Evolutionary conservation across 345 rosid species (phyloP), one percentile per base, ranked within the genome.

Genomic region (Acer yangbiense): DNA sequence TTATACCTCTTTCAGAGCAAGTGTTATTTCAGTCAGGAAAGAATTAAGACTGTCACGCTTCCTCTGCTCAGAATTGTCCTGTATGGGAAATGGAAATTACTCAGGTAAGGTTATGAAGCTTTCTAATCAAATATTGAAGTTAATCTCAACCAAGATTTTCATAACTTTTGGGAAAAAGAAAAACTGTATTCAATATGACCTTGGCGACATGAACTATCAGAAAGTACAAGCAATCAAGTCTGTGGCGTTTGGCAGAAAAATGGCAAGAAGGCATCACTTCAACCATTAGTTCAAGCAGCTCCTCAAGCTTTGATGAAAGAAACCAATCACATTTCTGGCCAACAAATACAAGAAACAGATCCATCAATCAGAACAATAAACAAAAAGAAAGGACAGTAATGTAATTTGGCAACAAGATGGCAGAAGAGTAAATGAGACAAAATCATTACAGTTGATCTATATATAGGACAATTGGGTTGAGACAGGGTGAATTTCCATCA

Each of bases 1-100:
- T 73, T n/a, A 32, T 89, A 96, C 99, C 97, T 96, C 99, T 87
- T 96, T 94, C 77, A 96, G 69, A 68, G 99, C 90, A 80, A 96
- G 92, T 79, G 91, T 85, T 80, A 96, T 91, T 79, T 96, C 99
- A 6, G 95, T 91, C 57, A 96, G 90, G 81, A 96, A 92, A 65
- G 97, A 86, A 80, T 89, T 78, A 81, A 96, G 80, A 68, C 86
- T 82, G 50, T 79, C 89, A 81, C 68, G 77, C 72, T 83, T 79
- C 80, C 83, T 82, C 80, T 78, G 88, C 86, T 91, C 91, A 55
- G 92, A 82, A 83, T 83, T 85, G 81, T 80, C 89, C 97, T 96
- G 93, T 55, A 82, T 23, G 52, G 12, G 50, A 66, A 66, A 41
- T 12, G 2, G 6, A 16, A 66, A 66, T 58, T 35, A 63, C 13